These are phyloP conservation scores for Trametes meyenii DNA, from an alignment of 768 basidiomycete species.

Conservation along the genomic window DNA sequence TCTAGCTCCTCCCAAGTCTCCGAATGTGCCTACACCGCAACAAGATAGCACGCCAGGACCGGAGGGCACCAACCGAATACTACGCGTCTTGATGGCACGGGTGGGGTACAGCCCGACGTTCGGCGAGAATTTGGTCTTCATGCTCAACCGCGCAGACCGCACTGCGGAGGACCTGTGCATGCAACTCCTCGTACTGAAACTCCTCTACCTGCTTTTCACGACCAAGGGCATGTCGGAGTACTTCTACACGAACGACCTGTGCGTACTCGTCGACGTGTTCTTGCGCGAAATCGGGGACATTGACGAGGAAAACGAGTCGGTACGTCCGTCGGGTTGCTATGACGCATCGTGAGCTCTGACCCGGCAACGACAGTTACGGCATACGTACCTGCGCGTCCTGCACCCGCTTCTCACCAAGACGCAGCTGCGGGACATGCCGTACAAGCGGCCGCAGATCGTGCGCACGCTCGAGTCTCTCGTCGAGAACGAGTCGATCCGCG, in stretches of 20 bases:
- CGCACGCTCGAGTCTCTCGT: constrained; percentile 78
- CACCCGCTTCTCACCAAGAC: constrained; percentile 95
- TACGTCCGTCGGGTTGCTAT: constrained; percentile 42
- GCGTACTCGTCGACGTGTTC: constrained; percentile 96
- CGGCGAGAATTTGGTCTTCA: constrained; percentile 98
- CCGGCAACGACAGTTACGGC: constrained; percentile 62
- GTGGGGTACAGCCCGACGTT: constrained; percentile 90
- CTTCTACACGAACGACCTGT: constrained; percentile 97
- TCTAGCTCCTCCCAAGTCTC: constrained; percentile 39
- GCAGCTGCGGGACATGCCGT: constrained; percentile 80
- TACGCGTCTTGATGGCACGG: constrained; percentile 83
- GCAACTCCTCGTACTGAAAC: constrained; percentile 91
- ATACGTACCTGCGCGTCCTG: constrained; percentile 95
- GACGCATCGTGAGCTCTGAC: neutral
- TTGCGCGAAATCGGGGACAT: constrained; percentile 91
- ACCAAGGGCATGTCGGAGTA: constrained; percentile 92
- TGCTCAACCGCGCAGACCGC: constrained; percentile 95
- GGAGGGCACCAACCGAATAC: constrained; percentile 72
- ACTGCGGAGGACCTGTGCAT: constrained; percentile 92
- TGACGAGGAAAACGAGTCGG: constrained; percentile 92
- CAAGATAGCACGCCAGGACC: constrained; percentile 26
- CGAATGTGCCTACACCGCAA: constrained; percentile 19
- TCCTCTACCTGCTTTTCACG: constrained; percentile 93
- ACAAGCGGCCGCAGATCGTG: constrained; percentile 91
- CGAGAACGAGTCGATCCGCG: constrained; percentile 73